These are phyloP conservation scores for Silene coronaria DNA, from an alignment of 179 eudicot genomes.

Conservation along the genomic window DNA sequence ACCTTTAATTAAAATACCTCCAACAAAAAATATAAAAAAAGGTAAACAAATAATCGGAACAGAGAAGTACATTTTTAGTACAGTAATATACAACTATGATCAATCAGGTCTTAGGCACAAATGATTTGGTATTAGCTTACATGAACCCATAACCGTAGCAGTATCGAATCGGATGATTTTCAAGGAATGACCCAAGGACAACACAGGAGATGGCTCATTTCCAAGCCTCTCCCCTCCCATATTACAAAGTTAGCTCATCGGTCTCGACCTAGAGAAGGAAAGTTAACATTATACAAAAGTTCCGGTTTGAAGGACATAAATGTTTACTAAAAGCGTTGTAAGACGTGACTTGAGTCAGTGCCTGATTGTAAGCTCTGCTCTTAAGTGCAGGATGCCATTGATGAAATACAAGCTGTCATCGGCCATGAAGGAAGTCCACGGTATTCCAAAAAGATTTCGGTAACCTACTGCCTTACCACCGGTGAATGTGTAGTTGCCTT, in stretches of 20 bases:
- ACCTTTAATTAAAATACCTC: too few species aligned
- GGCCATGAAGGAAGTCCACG: constrained; percentile 84
- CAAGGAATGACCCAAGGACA: constrained; percentile 2
- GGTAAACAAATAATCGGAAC: too few species aligned
- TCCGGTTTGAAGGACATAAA: too few species aligned
- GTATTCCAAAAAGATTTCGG: constrained; percentile 67
- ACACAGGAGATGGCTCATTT: constrained; percentile 5
- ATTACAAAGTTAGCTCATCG: constrained; percentile 17
- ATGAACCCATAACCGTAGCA: too few species aligned
- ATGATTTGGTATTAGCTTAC: too few species aligned
- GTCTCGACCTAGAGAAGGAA: too few species aligned
- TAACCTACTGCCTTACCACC: constrained; percentile 95
- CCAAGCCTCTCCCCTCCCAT: constrained; percentile 1
- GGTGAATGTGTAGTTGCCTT: constrained; percentile 78
- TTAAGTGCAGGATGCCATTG: constrained; percentile 65
- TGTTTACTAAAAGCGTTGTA: not conserved
- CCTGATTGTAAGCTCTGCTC: constrained; percentile 85
- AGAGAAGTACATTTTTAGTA: too few species aligned
- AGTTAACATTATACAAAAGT: not conserved
- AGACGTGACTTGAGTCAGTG: constrained; percentile 21
- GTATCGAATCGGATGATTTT: too few species aligned
- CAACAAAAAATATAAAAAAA: too few species aligned
- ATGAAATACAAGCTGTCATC: constrained; percentile 81
- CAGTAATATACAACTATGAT: too few species aligned
- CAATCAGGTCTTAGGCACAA: too few species aligned